Conservation (phyloP, 2,329 filamentous ascomycete genomes). For the Basipetospora chlamydospora region DNA sequence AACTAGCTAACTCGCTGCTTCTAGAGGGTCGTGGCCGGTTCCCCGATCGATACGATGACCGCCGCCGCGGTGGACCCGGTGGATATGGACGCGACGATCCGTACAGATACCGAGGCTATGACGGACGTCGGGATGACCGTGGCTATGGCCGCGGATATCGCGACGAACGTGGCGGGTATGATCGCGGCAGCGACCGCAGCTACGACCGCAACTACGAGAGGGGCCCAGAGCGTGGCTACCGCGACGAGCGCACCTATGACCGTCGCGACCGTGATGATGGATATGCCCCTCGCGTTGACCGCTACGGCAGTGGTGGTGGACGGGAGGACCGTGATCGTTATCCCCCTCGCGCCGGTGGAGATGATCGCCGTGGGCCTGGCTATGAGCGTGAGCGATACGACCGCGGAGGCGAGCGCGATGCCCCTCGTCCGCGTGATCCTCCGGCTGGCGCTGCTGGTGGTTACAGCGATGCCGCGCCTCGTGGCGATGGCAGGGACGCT, state of each 20-base stretch:
- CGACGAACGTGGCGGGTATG: slow-evolving; percentile 26
- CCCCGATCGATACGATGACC: slow-evolving; percentile 48
- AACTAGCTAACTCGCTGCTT: slow-evolving; percentile 8
- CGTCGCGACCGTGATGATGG: slow-evolving; percentile 20
- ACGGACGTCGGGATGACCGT: slow-evolving; percentile 36
- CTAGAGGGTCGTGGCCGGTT: slow-evolving; percentile 27
- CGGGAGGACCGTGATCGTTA: slow-evolving; percentile 29
- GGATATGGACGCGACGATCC: slow-evolving; percentile 38
- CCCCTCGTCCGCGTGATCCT: slow-evolving; percentile 24
- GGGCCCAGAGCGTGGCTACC: slow-evolving; percentile 21
- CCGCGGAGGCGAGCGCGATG: slow-evolving; percentile 26
- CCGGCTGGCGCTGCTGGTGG: slow-evolving; percentile 18
- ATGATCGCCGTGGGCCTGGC: slow-evolving; percentile 21
- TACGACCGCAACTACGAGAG: slow-evolving; percentile 20
- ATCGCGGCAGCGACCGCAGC: slow-evolving; percentile 43
- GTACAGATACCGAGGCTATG: slow-evolving; percentile 39
- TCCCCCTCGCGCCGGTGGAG: slow-evolving; percentile 16
- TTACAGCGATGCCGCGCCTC: slow-evolving; percentile 15
- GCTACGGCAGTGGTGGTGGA: slow-evolving; percentile 22
- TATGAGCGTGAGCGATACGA: slow-evolving; percentile 37
- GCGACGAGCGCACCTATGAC: slow-evolving; percentile 26
- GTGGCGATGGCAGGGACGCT: slow-evolving; percentile 26
- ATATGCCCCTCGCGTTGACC: slow-evolving; percentile 17
- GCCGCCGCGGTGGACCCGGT: slow-evolving; percentile 47
- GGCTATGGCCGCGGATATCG: slow-evolving; percentile 20